Evolutionary conservation across 1,284 basidiomycete genomes (phyloP).

Genomic region (Naganishia albida): DNA sequence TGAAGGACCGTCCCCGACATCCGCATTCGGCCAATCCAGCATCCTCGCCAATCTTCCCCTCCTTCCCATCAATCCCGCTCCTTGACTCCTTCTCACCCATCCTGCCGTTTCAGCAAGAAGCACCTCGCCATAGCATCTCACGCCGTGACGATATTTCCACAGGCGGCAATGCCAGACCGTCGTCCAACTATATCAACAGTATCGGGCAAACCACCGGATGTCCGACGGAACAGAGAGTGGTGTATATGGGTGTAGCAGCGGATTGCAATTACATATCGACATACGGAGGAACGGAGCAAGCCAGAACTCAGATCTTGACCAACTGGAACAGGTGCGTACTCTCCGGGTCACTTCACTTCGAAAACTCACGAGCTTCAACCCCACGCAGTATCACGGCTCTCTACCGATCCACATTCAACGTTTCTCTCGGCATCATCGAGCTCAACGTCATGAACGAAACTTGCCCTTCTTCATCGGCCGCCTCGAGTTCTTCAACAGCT

Average conservation of each 20-base stretch:
- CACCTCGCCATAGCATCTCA: constrained; percentile 20
- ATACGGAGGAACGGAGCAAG: constrained; percentile 65
- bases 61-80: constrained; percentile 9
- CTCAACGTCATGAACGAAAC: constrained; percentile 48
- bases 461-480: constrained; percentile 58
- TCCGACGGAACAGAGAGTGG: constrained; percentile 69
- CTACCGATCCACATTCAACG: constrained; percentile 80
- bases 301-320: constrained; percentile 72
- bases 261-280: constrained; percentile 75
- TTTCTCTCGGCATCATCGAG: constrained; percentile 80
- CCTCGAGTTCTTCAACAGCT: constrained; percentile 43
- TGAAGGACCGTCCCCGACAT: constrained; percentile 39
- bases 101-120: constrained; percentile 28
- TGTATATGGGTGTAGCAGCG: constrained; percentile 76
- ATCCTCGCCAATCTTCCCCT: constrained; percentile 12
- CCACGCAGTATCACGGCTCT: constrained; percentile 73
- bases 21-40: constrained; percentile 5
- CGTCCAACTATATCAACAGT: constrained; percentile 63
- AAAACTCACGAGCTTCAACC: not conserved
- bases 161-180: constrained; percentile 37
- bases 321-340: constrained; percentile 58
- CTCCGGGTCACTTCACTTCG: not conserved
- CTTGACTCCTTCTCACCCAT: constrained; percentile 7
- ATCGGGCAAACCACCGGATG: constrained; percentile 74
- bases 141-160: constrained; percentile 42